Evolutionary conservation across 176 grass and related monocot species (phyloP), one percentile per base, ranked within the genome.

Genomic region (Dactylis glomerata): DNA sequence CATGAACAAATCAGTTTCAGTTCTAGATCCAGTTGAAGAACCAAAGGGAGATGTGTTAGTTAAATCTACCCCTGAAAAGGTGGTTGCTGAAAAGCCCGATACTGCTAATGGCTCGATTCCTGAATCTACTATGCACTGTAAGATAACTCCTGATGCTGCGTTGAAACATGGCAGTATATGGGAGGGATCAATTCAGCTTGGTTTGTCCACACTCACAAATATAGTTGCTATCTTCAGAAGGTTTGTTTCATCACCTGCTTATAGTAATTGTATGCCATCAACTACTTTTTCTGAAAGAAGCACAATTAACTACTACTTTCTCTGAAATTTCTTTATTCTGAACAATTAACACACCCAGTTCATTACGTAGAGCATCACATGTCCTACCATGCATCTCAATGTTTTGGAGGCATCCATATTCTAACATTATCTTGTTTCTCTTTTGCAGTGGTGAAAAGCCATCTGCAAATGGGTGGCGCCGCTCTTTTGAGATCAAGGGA

Each of bases 401-500:
- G 61, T 51, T 38, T 8, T 89, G 14, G 24, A 22, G 19, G 63
- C 8, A 80, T 66, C 26, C 40, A 62, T 41, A 62, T 15, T 79
- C 31, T 8, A 32, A 55, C 8, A 47, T 33, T 26, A 31, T 16
- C 50, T 45, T 72, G n/a, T 63, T 73, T 73, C 12, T 75, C 50
- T 34, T 88, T 59, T 71, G 37, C 88, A 97, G 92, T 69, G 90
- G 92, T 87, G 88, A 97, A 77, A 92, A 89, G 84, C 79, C 86
- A 85, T 89, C 88, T 32, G 89, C 89, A 83, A 90, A 84, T 50
- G 90, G 92, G 50, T 97, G 95, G 88, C 64, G 55, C 23, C 83
- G 47, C 84, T 81, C 88, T 86, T 76, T 94, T 83, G 90, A 94
- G 75, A 89, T 97, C 80, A 97, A 91, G 67, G 95, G 92, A 81